These are phyloP conservation scores for sunflower (Helianthus annuus) DNA, from an alignment of 129 eudicot genomes.

Conservation along the genomic window HanXRQr2.0-SUNRISE NC_035438.2:74104705-74105204, in stretches of 20 bases:
- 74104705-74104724: conserved; percentile 84
- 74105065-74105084: not conserved
- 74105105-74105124: no score
- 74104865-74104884: conserved; percentile 1
- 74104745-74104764: conserved; percentile 52
- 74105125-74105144: no score
- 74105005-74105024: conserved; percentile 30
- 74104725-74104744: conserved; percentile 76
- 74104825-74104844: conserved; percentile 65
- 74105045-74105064: conserved; percentile 15
- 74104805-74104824: conserved; percentile 92
- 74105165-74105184: no score
- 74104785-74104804: conserved; percentile 89
- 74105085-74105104: no score
- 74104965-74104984: conserved; percentile 17
- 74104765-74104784: conserved; percentile 59
- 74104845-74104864: conserved; percentile 42
- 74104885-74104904: conserved; percentile 10
- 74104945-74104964: not conserved
- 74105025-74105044: conserved; percentile 23
- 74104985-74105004: conserved; percentile 16
- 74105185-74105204: no score
- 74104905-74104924: conserved; percentile 7
- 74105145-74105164: no score
- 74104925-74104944: not conserved